Base-by-base conservation (phyloP, 352 stramenopile genomes). In the Phytophthora uliginosa region DNA sequence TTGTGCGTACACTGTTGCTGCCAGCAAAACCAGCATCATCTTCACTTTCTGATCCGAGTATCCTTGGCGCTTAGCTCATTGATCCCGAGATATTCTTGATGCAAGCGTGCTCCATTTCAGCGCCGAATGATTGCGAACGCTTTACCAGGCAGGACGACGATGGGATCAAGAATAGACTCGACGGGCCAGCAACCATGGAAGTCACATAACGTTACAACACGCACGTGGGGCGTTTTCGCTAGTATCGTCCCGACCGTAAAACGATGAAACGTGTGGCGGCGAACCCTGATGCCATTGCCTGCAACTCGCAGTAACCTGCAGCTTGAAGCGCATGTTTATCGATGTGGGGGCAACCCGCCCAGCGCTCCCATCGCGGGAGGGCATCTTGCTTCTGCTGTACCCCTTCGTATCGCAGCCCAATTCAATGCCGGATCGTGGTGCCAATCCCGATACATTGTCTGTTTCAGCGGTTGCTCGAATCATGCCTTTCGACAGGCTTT, bases 31-130 rank as follows among this genome's bases (percentile, higher is more conserved):
- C 13, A 18, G 13, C 45, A 51, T 52, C 66, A 61, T 20, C 69
- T 54, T 69, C 70, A 59, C 59, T 53, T 66, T 73, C 70, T 77
- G 70, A 69, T 66, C 70, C 28, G 63, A 58, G 50, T 60, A 68
- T 71, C 63, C 63, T 34, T 28, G 15, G 48, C 17, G 48, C 48
- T 54, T 54, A 18, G 48, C n/a, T 54, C 47, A n/a, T 7, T 50
- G 15, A 50, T 50, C 40, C 47, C 47, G 18, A 38, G 52, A 40
- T 63, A 62, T 56, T 56, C 31, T 52, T 45, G 26, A 48, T 36
- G 40, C 40, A 20, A 68, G 10, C 58, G 15, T 7, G 24, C n/a
- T 62, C 52, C 51, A 59, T 60, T 45, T 61, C 7, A 24, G 36
- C 28, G 12, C 13, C 10, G n/a, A 3, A 22, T 7, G 12, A 58